These are phyloP conservation scores for Yamadazyma diddensiae DNA, from an alignment of 1,139 yeast species.

Conservation along the genomic window DNA sequence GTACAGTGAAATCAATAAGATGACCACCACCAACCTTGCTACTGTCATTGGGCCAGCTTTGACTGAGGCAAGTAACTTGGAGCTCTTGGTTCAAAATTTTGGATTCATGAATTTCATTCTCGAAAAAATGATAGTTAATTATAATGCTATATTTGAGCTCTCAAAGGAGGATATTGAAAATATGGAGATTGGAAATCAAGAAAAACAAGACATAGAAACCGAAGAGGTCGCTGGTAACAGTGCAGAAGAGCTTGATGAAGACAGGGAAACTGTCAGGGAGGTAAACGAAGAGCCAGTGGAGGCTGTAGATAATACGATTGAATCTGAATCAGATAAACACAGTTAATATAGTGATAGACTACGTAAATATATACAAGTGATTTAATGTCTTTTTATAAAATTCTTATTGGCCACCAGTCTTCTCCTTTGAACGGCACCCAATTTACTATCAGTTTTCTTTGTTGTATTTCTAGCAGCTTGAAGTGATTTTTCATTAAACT, in stretches of 20 bases:
- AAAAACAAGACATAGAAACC: neutral
- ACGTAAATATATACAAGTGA: slow-evolving; percentile 6
- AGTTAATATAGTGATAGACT: neutral
- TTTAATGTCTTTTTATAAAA: slow-evolving; percentile 41
- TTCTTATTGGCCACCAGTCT: slow-evolving; percentile 31
- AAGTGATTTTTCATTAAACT: slow-evolving; percentile 31
- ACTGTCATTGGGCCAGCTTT: slow-evolving; percentile 69
- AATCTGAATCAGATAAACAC: too few species aligned
- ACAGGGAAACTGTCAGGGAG: too few species aligned
- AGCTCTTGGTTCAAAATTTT: slow-evolving; percentile 47
- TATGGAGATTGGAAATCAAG: neutral
- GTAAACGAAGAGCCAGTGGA: too few species aligned
- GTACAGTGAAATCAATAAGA: slow-evolving; percentile 62
- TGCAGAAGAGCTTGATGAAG: too few species aligned
- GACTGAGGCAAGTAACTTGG: slow-evolving; percentile 55
- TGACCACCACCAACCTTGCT: slow-evolving; percentile 79
- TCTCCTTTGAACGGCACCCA: slow-evolving; percentile 40
- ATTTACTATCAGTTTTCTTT: slow-evolving; percentile 34
- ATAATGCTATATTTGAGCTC: slow-evolving; percentile 36
- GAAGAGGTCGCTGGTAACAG: neutral
- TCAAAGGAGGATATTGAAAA: slow-evolving; percentile 5
- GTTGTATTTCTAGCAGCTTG: slow-evolving; percentile 33
- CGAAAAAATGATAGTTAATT: slow-evolving; percentile 48
- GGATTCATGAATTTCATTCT: slow-evolving; percentile 55
- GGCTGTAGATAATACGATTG: too few species aligned